Conservation (phyloP, 2,329 filamentous ascomycete species). For the Septoria linicola region DNA sequence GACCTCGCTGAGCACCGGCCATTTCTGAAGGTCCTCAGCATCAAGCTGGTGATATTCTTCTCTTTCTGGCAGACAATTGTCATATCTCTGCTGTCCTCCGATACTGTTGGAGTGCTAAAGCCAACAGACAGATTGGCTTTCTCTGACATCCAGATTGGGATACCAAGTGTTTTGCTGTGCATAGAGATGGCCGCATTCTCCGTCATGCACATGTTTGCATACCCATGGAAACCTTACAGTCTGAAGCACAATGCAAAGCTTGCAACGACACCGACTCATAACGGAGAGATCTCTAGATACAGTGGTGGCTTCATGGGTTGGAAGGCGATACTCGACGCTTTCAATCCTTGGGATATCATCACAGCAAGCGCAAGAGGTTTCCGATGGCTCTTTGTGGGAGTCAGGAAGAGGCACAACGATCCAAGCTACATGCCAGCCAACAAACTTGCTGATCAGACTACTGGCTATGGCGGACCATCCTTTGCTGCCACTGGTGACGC, state of each 20-base stretch:
- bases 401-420: conserved; percentile 55
- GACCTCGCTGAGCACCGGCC: conserved; percentile 68
- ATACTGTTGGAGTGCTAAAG: conserved; percentile 60
- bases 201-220: conserved; percentile 77
- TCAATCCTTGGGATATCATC: conserved; percentile 79
- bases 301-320: conserved; percentile 64
- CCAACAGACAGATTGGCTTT: conserved; percentile 63
- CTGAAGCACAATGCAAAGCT: conserved; percentile 36
- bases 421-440: conserved; percentile 40
- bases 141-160: conserved; percentile 76
- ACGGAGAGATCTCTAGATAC: conserved; percentile 44
- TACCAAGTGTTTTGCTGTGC: conserved; percentile 74
- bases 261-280: conserved; percentile 27
- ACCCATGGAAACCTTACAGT: conserved; percentile 71
- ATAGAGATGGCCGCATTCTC: conserved; percentile 83
- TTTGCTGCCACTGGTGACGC: conserved; percentile 24
- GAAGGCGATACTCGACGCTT: conserved; percentile 66
- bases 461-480: conserved; percentile 26
- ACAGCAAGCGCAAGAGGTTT: conserved; percentile 76
- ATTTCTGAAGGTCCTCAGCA: conserved; percentile 77
- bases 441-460: conserved; percentile 15
- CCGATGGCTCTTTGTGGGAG: conserved; percentile 77
- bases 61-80: conserved; percentile 78
- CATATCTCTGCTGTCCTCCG: conserved; percentile 61
- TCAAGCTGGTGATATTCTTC: conserved; percentile 89